phyloP scores from a whole-genome alignment of 2,329 filamentous ascomycete genomes.

The Phialophora verrucosa region DNA sequence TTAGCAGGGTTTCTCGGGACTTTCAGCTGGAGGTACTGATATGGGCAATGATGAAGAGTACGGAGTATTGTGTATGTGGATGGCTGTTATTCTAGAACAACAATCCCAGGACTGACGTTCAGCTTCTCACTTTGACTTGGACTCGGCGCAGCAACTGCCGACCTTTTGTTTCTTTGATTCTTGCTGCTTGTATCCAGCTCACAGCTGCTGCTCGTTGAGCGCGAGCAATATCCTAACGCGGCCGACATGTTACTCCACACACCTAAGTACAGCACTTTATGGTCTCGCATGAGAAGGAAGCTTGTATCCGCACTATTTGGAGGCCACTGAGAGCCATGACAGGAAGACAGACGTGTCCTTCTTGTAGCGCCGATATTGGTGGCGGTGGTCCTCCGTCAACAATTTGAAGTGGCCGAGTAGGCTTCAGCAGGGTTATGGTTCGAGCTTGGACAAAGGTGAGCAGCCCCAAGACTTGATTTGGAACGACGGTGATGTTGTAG shows the following conservation, averaged over 20 bases:
- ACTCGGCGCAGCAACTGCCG: no score
- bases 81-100: no score
- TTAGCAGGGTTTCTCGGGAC: constrained; percentile 48
- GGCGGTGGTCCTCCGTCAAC: not conserved
- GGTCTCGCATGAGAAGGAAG: no score
- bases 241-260: no score
- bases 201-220: no score
- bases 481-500: not conserved
- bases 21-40: not conserved
- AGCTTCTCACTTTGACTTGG: no score
- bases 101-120: no score
- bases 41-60: not conserved
- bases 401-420: not conserved
- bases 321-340: not conserved
- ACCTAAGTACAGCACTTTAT: no score
- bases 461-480: not conserved
- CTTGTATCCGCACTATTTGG: not conserved
- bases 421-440: not conserved
- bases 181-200: no score
- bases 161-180: no score
- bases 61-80: no score
- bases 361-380: not conserved
- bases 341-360: not conserved
- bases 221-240: no score
- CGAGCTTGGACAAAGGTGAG: not conserved